phyloP scores from a whole-genome alignment of 1,284 basidiomycete species.

The Chiua sp. region DNA sequence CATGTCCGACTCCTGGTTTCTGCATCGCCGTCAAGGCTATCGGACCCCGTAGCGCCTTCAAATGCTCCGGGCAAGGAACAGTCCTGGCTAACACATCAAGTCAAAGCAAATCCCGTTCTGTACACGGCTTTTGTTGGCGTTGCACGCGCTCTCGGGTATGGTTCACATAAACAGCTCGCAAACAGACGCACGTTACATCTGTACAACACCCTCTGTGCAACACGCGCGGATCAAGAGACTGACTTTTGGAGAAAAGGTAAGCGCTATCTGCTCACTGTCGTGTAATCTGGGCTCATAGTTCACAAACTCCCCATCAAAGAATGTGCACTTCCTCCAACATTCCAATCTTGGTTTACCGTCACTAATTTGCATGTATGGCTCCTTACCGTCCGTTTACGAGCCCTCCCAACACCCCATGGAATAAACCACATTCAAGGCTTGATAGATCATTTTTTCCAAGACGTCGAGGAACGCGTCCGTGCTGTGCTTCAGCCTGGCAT shows the following conservation, averaged over 20 bases:
- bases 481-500: slow-evolving; percentile 70
- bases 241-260: slow-evolving; percentile 72
- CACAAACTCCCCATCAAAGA: slow-evolving; percentile 42
- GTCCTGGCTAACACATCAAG: slow-evolving; percentile 64
- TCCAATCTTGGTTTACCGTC: slow-evolving; percentile 97
- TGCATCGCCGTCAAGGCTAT: slow-evolving; percentile 4
- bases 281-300: slow-evolving; percentile 1
- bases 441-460: slow-evolving; percentile 96
- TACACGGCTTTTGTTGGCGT: slow-evolving; percentile 56
- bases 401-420: slow-evolving; percentile 75
- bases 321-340: slow-evolving; percentile 90
- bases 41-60: slow-evolving; percentile 4
- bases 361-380: slow-evolving; percentile 95
- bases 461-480: slow-evolving; percentile 92
- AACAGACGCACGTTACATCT: slow-evolving; percentile 60
- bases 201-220: slow-evolving; percentile 63
- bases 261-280: slow-evolving; percentile 21
- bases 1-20: slow-evolving; percentile 22
- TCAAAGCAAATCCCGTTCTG: slow-evolving; percentile 57
- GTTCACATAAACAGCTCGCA: slow-evolving; percentile 63
- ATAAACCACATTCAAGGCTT: slow-evolving; percentile 78
- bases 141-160: slow-evolving; percentile 63
- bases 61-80: slow-evolving; percentile 16
- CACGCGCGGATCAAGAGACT: slow-evolving; percentile 62
- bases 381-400: slow-evolving; percentile 86